Base-by-base conservation (phyloP, 108 stramenopile genomes). In the Aurantiochytrium sp. region DNA sequence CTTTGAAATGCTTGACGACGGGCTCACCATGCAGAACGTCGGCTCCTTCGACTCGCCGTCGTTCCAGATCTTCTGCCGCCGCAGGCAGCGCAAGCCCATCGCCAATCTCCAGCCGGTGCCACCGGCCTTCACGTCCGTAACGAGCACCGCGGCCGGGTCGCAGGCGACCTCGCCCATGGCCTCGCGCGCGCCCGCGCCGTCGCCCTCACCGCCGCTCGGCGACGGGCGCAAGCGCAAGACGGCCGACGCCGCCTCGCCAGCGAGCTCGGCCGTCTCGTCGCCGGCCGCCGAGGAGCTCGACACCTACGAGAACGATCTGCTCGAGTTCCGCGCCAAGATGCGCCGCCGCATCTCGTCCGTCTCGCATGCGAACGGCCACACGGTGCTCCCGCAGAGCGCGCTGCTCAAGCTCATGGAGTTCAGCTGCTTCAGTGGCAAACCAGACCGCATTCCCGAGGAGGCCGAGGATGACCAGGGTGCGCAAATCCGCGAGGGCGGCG, bases 331-430 rank as follows among this genome's bases (percentile, higher is more conserved):
- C 8, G 59, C 59, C 32, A 65, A 15, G 59, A 65, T 65, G 59
- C 59, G 59, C 8, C 59, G 59, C 1, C 59, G 59, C 32, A 30
- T 65, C 59, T 65, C 59, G 10, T 30, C 34, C 3, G 19, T 65
- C 59, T 65, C 59, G 34, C 32, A 65, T 54, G 17, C 53, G 17
- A 54, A 12, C 34, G 59, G 59, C 2, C 59, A 65, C 8, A 30
- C 59, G 27, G 24, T 65, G 3, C 59, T 65, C 34, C 59, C 59
- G 59, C 59, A 65, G 34, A 65, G 59, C 24, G 59, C 59, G 34
- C 34, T 65, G 8, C 45, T 81, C n/a, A 41, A 48, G 3, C 45
- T 81, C n/a, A 81, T 81, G 73, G 73, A 81, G 73, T 48, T 81
- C 2, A 81, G 39, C 45, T 81, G 73, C 24, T 65, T 65, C 24